Evolutionary conservation across 163 green algal species (phyloP), one percentile per base, ranked within the genome.

Genomic region (Scenedesmus sp.): DNA sequence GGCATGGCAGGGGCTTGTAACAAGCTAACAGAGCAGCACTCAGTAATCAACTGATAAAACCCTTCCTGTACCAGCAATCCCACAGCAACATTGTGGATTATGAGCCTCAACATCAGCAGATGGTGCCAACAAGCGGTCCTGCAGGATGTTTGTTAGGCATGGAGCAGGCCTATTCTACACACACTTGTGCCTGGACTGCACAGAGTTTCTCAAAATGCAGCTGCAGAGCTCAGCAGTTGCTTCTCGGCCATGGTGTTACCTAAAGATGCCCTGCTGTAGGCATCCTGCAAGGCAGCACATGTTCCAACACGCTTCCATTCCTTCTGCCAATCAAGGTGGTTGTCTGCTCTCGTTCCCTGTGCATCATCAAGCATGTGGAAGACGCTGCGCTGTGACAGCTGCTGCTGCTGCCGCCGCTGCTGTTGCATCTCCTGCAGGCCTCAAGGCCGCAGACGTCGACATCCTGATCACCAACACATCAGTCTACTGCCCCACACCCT

Each of bases 401-500:
- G 44, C 20, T 61, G 79, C 43, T 61, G 43, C 18, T 61, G 51
- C 49, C 18, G 15, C 33, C 61, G 53, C 35, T 73, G 46, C 16
- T 46, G 18, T 26, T 70, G 20, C 20, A 33, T 20, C 43, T 70
- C 70, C 76, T 87, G 92, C 93, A 53, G 93, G 94, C 16, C 88
- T 96, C n/a, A 85, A 87, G 6, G 33, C 93, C 35, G 90, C 33
- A 22, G 94, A 99, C 90, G 96, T 99, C 42, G 98, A 98, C 94
- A 98, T 99, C 83, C 93, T 99, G 15, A 92, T 99, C 89, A 96
- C 97, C 33, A 99, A 98, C 94, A 98, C 94, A 88, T 96, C 91
- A 65, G 95, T 99, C 82, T 99, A 98, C 93, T 97, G 96, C 92
- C 97, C 97, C 85, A 99, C 97, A 3, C 97, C 97, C 46, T 99